A percentile compares a stretch with the other conserved stretches of the same genome.
Conservation (phyloP, 2,329 filamentous ascomycete genomes). For the Nothophoma quercina region DNA sequence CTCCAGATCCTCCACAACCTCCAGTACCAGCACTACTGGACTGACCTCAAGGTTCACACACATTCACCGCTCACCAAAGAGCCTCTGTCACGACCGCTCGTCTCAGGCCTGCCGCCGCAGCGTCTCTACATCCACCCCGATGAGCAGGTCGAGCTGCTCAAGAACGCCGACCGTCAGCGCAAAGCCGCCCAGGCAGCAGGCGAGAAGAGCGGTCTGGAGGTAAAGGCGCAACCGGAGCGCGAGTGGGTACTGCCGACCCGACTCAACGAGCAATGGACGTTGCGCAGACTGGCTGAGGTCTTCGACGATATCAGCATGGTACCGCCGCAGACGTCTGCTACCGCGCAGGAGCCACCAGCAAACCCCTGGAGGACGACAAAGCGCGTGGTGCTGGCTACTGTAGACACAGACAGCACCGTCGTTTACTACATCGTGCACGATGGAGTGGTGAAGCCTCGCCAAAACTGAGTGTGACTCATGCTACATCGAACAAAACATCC, state of each 20-base stretch:
- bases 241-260: conserved; percentile 83
- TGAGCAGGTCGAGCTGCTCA: conserved; percentile 77
- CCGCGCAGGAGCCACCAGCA: conserved; percentile 16
- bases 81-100: conserved; percentile 65
- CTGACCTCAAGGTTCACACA: conserved; percentile 63
- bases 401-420: conserved; percentile 82
- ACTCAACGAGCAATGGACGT: conserved; percentile 74
- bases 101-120: conserved; percentile 76
- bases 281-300: conserved; percentile 70
- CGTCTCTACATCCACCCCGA: conserved; percentile 82
- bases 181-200: conserved; percentile 47
- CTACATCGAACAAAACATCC: neutral
- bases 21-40: conserved; percentile 79
- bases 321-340: conserved; percentile 44
- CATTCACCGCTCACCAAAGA: conserved; percentile 50
- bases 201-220: conserved; percentile 52
- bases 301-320: conserved; percentile 66
- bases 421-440: conserved; percentile 87
- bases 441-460: conserved; percentile 84
- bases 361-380: conserved; percentile 63
- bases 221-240: conserved; percentile 52
- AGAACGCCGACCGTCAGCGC: conserved; percentile 59
- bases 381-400: conserved; percentile 74
- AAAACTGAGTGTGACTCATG: conserved; percentile 64
- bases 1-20: conserved; percentile 74